Evolutionary conservation across 73 alveolate species (phyloP).

Genomic region (Paramecium pentaurelia): DNA sequence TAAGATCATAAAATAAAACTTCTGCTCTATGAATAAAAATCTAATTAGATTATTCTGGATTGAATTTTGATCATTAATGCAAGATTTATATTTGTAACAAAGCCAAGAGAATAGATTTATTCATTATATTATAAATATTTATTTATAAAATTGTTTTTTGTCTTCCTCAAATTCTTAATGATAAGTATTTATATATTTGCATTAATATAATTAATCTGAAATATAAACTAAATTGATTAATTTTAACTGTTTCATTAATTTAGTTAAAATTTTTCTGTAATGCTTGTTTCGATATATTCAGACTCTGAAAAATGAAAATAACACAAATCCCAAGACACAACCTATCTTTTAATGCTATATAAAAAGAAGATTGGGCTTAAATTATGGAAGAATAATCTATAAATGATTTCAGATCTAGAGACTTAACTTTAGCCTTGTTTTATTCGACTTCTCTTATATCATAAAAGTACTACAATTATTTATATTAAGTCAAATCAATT

Average conservation of each 20-base stretch:
- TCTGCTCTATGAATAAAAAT: no score
- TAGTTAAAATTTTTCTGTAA: neutral
- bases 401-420: neutral
- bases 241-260: neutral
- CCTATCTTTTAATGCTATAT: neutral
- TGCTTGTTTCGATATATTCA: neutral
- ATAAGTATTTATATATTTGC: neutral
- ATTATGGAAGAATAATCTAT: neutral
- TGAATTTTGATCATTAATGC: no score
- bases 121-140: no score
- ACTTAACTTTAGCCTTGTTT: neutral
- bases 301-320: neutral
- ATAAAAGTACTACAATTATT: neutral
- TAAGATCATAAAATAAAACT: no score
- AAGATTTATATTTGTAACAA: no score
- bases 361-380: neutral
- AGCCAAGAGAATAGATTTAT: no score
- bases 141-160: neutral
- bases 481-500: neutral
- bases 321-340: neutral
- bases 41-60: no score
- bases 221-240: no score
- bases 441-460: neutral
- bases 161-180: neutral
- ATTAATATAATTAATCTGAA: no score